These are phyloP conservation scores for Hanseniaspora sp. DNA, from an alignment of 1,139 yeast genomes.

Conservation along the genomic window DNA sequence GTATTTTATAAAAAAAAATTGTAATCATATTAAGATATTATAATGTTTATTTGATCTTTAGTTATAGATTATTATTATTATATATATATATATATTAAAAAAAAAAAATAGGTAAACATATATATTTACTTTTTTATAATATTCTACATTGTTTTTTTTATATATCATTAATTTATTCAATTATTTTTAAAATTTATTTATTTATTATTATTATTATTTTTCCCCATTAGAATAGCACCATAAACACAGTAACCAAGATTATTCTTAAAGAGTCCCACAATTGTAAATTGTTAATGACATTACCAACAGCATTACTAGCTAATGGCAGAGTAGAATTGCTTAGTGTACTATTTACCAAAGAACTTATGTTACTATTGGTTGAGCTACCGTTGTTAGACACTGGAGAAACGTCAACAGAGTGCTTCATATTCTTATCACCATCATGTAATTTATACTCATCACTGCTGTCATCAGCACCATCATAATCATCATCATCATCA, in stretches of 20 bases:
- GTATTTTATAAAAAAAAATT: too few species aligned
- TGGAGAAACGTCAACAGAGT: background rate
- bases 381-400: background rate
- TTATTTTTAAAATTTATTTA: background rate
- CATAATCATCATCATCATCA: background rate
- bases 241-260: background rate
- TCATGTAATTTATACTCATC: background rate
- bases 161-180: background rate
- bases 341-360: too few species aligned
- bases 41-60: too few species aligned
- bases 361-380: background rate
- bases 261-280: background rate
- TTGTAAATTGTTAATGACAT: background rate
- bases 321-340: background rate
- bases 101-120: too few species aligned
- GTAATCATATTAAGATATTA: too few species aligned
- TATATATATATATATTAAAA: too few species aligned
- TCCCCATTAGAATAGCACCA: background rate
- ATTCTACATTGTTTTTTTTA: background rate
- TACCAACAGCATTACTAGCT: background rate
- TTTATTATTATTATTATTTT: too few species aligned
- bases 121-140: too few species aligned
- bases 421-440: background rate
- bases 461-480: background rate
- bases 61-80: too few species aligned